phyloP scores from a whole-genome alignment of 2,329 filamentous ascomycete genomes.

The Penicillium hesseltinei region DNA sequence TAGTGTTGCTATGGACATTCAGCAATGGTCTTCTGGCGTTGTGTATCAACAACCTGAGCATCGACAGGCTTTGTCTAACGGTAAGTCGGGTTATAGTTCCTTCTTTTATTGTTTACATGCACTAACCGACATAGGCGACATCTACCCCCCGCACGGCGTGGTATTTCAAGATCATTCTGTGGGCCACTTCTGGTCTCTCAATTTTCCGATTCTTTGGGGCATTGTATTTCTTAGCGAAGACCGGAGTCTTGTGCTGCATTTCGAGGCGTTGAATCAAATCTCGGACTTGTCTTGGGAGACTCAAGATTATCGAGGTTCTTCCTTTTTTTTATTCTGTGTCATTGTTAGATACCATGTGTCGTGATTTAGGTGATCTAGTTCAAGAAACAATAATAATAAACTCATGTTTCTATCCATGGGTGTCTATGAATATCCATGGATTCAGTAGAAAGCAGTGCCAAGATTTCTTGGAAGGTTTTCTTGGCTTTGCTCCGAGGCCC shows the following conservation, averaged over 20 bases:
- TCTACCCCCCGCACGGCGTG: slow-evolving; percentile 10
- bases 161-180: slow-evolving; percentile 20
- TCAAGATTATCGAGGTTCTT: neutral
- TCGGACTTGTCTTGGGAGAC: too few relatives aligned
- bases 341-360: neutral
- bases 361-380: neutral
- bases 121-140: neutral
- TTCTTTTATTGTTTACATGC: neutral
- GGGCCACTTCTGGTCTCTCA: slow-evolving; percentile 20
- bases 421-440: neutral
- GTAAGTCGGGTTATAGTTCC: slow-evolving; percentile 7
- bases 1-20: slow-evolving; percentile 89
- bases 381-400: neutral
- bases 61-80: slow-evolving; percentile 19
- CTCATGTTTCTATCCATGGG: neutral
- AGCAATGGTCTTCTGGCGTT: slow-evolving; percentile 82
- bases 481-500: neutral
- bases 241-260: slow-evolving; percentile 16
- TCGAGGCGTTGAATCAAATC: neutral
- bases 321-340: neutral
- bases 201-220: slow-evolving; percentile 21
- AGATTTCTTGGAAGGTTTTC: neutral
- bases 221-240: slow-evolving; percentile 17
- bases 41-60: slow-evolving; percentile 71
- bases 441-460: neutral